Percentiles rank a stretch among this genome's conserved stretches.
Conservation (phyloP, 352 stramenopile genomes). For the Globisporangium recalcitrans region DNA sequence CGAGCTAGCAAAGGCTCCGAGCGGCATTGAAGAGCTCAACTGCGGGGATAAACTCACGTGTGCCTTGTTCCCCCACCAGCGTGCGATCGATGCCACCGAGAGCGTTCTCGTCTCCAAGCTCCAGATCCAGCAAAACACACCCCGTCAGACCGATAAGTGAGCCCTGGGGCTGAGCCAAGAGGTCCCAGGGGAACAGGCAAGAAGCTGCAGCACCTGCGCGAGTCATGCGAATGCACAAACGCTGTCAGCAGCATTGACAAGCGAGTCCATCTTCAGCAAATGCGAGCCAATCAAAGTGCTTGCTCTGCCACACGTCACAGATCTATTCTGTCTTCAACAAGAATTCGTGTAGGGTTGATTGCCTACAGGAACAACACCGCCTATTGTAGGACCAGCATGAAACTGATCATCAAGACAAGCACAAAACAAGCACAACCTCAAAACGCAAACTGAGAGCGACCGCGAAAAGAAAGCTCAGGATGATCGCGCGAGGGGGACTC, state of each 20-base stretch:
- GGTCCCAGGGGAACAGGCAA: too few relatives aligned
- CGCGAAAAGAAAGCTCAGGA: background rate
- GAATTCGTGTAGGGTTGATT: background rate
- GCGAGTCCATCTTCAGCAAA: background rate
- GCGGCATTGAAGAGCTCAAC: background rate
- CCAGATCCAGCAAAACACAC: constrained; percentile 18
- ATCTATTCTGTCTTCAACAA: constrained; percentile 1
- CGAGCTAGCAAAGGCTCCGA: background rate
- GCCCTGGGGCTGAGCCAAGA: too few relatives aligned
- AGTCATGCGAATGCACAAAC: too few relatives aligned
- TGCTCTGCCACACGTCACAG: constrained; percentile 22
- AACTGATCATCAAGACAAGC: background rate
- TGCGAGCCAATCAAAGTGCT: background rate
- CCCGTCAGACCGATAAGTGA: background rate
- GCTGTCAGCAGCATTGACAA: background rate
- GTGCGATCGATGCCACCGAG: constrained; percentile 48
- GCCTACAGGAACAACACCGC: too few relatives aligned
- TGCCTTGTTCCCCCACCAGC: too few relatives aligned
- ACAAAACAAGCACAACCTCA: too few relatives aligned
- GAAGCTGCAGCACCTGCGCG: too few relatives aligned
- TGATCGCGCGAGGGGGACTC: background rate
- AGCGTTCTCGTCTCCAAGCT: constrained; percentile 51
- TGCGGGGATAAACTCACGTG: too few relatives aligned
- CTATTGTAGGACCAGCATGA: too few relatives aligned
- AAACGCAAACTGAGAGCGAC: background rate